Percentiles rank a stretch among this genome's conserved stretches.
Evolutionary conservation across 495 filamentous ascomycete species (phyloP).

Genomic region (Neurospora sp.): DNA sequence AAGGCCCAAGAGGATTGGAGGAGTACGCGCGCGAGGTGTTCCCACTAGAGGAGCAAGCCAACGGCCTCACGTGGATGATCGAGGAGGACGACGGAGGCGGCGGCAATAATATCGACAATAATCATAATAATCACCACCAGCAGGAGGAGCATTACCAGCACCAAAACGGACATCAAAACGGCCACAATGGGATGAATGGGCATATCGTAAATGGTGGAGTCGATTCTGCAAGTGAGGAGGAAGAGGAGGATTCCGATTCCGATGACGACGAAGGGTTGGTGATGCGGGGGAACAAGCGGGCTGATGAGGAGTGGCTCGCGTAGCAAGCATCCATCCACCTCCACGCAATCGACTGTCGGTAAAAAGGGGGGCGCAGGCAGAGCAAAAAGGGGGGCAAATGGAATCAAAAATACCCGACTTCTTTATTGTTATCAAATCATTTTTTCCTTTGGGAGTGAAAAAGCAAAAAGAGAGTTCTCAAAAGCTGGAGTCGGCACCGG

Average conservation of each 20-base stretch:
- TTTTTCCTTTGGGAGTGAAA: not conserved
- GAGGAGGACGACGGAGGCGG: constrained; percentile 27
- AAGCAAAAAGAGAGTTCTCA: not conserved
- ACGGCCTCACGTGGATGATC: constrained; percentile 86
- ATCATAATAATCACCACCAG: not conserved
- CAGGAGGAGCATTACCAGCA: not conserved
- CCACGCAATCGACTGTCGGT: not conserved
- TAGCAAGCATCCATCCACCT: constrained; percentile 7
- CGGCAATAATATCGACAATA: constrained; percentile 6
- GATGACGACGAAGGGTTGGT: constrained; percentile 39
- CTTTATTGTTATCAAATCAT: not conserved
- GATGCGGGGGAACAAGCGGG: constrained; percentile 39
- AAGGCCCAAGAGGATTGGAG: constrained; percentile 81
- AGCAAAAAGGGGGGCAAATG: not conserved
- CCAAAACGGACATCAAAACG: constrained; percentile 5
- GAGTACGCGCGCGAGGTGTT: constrained; percentile 96
- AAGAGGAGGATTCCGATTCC: constrained; percentile 16
- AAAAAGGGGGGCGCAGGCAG: not conserved
- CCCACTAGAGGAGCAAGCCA: constrained; percentile 84
- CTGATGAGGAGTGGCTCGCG: constrained; percentile 42
- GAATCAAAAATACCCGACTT: not conserved
- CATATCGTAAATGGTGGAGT: not conserved
- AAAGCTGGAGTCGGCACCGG: not conserved
- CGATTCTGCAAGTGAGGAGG: constrained; percentile 7
- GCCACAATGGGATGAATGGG: constrained; percentile 5